Percentiles rank a stretch among this genome's conserved stretches.
These are phyloP conservation scores for Rhizopogon vinicolor DNA, from an alignment of 768 basidiomycete species.

Conservation along the genomic window DNA sequence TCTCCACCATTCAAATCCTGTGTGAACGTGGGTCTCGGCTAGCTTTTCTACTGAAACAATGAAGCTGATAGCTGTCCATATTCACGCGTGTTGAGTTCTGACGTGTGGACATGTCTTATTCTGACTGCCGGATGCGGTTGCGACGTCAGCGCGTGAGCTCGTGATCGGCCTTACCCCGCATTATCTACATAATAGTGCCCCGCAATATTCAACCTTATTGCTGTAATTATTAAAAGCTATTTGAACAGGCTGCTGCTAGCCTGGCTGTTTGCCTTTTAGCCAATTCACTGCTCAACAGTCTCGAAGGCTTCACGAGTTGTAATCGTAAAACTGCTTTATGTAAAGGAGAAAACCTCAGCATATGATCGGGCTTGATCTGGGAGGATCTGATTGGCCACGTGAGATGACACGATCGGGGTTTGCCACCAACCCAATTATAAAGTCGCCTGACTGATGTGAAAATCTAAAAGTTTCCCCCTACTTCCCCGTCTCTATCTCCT, in stretches of 20 bases:
- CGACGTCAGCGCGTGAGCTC: no score
- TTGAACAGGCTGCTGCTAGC: no score
- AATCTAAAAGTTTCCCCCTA: background rate
- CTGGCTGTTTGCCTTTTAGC: no score
- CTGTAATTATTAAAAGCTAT: background rate
- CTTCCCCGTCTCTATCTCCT: background rate
- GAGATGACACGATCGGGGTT: conserved; percentile 7
- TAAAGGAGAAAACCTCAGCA: background rate
- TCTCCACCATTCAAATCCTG: background rate
- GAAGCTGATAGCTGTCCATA: background rate
- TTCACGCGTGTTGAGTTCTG: background rate
- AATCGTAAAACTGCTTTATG: background rate
- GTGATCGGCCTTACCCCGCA: background rate
- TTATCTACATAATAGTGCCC: background rate
- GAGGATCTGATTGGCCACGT: conserved; percentile 3
- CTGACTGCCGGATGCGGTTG: background rate
- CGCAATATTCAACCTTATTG: background rate
- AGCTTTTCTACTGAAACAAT: no score
- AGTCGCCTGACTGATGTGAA: conserved; percentile 6
- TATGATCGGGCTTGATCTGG: background rate
- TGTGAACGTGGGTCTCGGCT: background rate
- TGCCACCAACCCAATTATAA: conserved; percentile 11
- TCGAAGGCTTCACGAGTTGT: background rate
- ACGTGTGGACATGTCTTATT: background rate
- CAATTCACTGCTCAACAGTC: no score